These are phyloP conservation scores for Phytophthora hibernalis DNA, from an alignment of 352 stramenopile genomes.

Conservation along the genomic window DNA sequence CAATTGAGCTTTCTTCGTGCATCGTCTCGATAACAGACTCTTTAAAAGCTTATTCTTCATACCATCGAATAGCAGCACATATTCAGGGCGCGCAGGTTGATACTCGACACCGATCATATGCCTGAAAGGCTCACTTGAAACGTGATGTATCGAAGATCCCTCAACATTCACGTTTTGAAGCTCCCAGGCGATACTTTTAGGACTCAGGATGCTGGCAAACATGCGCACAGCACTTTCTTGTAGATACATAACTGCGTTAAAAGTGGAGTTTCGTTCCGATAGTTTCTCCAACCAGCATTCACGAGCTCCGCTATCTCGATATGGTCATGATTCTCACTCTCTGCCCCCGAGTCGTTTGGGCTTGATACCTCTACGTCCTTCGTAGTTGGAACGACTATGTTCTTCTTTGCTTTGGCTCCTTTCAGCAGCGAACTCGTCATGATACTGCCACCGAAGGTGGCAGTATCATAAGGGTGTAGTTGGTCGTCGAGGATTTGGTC, in stretches of 20 bases:
- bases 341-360: background rate
- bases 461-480: slow-evolving; percentile 29
- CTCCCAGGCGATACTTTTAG: slow-evolving; percentile 57
- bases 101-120: slow-evolving; percentile 44
- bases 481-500: slow-evolving; percentile 56
- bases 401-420: slow-evolving; percentile 26
- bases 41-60: slow-evolving; percentile 69
- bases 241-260: slow-evolving; percentile 63
- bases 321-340: slow-evolving; percentile 5
- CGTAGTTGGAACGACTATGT: slow-evolving; percentile 29
- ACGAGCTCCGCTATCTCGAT: slow-evolving; percentile 37
- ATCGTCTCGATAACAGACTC: slow-evolving; percentile 78
- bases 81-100: slow-evolving; percentile 50
- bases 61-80: slow-evolving; percentile 78
- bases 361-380: slow-evolving; percentile 4
- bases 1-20: slow-evolving; percentile 66
- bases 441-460: slow-evolving; percentile 5
- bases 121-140: slow-evolving; percentile 50
- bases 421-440: slow-evolving; percentile 23
- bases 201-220: slow-evolving; percentile 49
- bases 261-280: slow-evolving; percentile 70
- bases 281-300: slow-evolving; percentile 66
- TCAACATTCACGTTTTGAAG: slow-evolving; percentile 72
- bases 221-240: slow-evolving; percentile 50
- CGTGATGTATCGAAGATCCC: slow-evolving; percentile 70